Evolutionary conservation across 768 basidiomycete species (phyloP).

Genomic region (Serendipita vermifera): DNA sequence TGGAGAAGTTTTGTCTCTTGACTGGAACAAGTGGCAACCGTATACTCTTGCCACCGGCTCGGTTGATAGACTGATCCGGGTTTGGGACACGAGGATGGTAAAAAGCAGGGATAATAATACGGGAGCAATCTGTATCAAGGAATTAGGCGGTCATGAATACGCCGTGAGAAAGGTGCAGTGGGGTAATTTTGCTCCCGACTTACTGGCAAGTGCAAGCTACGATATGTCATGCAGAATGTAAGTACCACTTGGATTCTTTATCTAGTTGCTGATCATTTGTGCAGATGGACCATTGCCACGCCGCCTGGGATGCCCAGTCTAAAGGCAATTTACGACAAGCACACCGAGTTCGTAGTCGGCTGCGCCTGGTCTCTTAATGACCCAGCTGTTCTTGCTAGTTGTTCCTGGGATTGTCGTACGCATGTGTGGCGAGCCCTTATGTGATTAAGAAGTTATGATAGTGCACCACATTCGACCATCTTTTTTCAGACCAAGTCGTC

Average conservation of each 20-base stretch:
- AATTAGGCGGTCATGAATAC: slow-evolving; percentile 76
- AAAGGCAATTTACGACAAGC: slow-evolving; percentile 64
- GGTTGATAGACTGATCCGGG: slow-evolving; percentile 59
- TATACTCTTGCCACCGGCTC: slow-evolving; percentile 63
- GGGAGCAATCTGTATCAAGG: slow-evolving; percentile 57
- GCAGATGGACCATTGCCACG: slow-evolving; percentile 64
- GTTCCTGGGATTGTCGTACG: slow-evolving; percentile 82
- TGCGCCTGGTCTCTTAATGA: slow-evolving; percentile 89
- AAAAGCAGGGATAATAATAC: slow-evolving; percentile 34
- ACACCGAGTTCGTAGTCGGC: slow-evolving; percentile 92
- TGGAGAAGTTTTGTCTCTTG: slow-evolving; percentile 66
- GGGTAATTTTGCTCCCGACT: slow-evolving; percentile 30
- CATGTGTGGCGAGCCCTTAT: slow-evolving; percentile 47
- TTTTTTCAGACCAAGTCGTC: too few relatives aligned
- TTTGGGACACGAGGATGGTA: slow-evolving; percentile 86
- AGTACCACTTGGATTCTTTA: slow-evolving; percentile 22
- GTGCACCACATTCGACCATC: too few relatives aligned
- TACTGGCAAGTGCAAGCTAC: slow-evolving; percentile 50
- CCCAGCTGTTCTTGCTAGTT: slow-evolving; percentile 73
- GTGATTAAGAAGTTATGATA: too few relatives aligned
- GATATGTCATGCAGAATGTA: slow-evolving; percentile 95
- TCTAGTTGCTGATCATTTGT: slow-evolving; percentile 13
- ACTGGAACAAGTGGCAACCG: slow-evolving; percentile 89
- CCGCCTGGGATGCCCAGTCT: slow-evolving; percentile 37
- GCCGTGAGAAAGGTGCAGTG: slow-evolving; percentile 82